Conservation (phyloP, 768 basidiomycete genomes). For the Lactarius hengduanensis region DNA sequence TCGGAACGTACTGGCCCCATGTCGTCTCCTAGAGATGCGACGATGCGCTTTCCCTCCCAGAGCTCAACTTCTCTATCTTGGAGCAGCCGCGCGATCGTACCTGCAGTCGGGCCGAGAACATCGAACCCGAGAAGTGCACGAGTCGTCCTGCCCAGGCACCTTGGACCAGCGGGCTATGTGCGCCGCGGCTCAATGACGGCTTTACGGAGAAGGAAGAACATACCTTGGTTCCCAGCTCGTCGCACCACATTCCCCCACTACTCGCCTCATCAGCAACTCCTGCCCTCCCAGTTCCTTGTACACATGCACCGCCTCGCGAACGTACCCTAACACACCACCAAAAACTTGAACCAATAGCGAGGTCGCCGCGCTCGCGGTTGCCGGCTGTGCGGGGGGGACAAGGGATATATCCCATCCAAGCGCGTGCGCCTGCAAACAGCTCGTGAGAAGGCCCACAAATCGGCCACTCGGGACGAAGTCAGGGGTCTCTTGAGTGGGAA, state of each 20-base stretch:
- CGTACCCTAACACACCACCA: constrained; percentile 57
- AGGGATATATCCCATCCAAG: constrained; percentile 65
- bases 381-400: constrained; percentile 55
- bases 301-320: constrained; percentile 56
- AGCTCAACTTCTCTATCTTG: constrained; percentile 65
- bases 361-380: constrained; percentile 61
- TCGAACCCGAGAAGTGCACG: constrained; percentile 59
- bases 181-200: neutral
- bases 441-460: constrained; percentile 59
- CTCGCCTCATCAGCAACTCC: constrained; percentile 61
- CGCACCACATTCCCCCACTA: constrained; percentile 55
- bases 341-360: constrained; percentile 57
- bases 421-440: constrained; percentile 60
- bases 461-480: constrained; percentile 49
- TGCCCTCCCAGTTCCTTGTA: constrained; percentile 69
- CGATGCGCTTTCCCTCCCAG: constrained; percentile 62
- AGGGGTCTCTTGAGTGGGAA: constrained; percentile 42
- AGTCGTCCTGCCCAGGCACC: constrained; percentile 57
- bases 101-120: constrained; percentile 64
- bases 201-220: neutral
- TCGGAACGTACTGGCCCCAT: constrained; percentile 40
- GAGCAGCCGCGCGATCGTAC: constrained; percentile 55
- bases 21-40: constrained; percentile 45
- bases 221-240: constrained; percentile 58
- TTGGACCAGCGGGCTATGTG: constrained; percentile 50